Conservation (phyloP, 2,329 filamentous ascomycete genomes). For the Bipolaris sorokiniana region DNA sequence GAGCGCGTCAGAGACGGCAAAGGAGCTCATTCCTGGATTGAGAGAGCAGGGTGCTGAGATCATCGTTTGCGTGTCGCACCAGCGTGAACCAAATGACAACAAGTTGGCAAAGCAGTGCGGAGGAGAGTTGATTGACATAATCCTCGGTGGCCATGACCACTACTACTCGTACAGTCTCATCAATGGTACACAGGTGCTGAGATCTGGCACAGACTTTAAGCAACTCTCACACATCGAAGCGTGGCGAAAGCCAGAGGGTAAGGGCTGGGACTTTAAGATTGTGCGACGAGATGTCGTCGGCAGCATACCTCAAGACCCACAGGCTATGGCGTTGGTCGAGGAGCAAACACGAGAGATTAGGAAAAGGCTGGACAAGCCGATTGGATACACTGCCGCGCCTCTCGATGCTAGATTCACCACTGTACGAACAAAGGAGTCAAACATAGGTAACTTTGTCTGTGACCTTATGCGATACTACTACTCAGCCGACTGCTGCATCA, state of each 20-base stretch:
- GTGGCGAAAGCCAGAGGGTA: slow-evolving; percentile 60
- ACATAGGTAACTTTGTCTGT: slow-evolving; percentile 88
- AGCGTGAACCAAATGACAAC: slow-evolving; percentile 86
- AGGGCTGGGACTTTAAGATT: slow-evolving; percentile 80
- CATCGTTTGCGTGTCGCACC: slow-evolving; percentile 81
- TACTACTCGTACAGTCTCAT: slow-evolving; percentile 80
- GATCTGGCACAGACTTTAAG: slow-evolving; percentile 90
- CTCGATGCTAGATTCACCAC: slow-evolving; percentile 88
- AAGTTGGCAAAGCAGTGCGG: slow-evolving; percentile 77
- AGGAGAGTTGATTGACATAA: slow-evolving; percentile 77
- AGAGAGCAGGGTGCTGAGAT: slow-evolving; percentile 81
- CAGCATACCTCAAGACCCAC: slow-evolving; percentile 67
- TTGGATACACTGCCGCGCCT: slow-evolving; percentile 79
- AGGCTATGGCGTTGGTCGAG: slow-evolving; percentile 67
- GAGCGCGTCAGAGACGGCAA: slow-evolving; percentile 76
- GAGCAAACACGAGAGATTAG: slow-evolving; percentile 75
- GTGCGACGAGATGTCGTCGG: slow-evolving; percentile 74
- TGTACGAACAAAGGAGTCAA: slow-evolving; percentile 77
- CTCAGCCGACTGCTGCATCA: slow-evolving; percentile 78
- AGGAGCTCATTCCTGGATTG: slow-evolving; percentile 74
- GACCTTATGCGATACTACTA: slow-evolving; percentile 90
- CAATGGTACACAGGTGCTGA: slow-evolving; percentile 81
- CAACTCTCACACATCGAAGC: slow-evolving; percentile 88
- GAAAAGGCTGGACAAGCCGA: slow-evolving; percentile 77
- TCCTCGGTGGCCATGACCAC: slow-evolving; percentile 89